Evolutionary conservation across 1,139 yeast genomes (phyloP), one percentile per base, ranked within the genome.

Genomic region (Kodamaea anthophila): DNA sequence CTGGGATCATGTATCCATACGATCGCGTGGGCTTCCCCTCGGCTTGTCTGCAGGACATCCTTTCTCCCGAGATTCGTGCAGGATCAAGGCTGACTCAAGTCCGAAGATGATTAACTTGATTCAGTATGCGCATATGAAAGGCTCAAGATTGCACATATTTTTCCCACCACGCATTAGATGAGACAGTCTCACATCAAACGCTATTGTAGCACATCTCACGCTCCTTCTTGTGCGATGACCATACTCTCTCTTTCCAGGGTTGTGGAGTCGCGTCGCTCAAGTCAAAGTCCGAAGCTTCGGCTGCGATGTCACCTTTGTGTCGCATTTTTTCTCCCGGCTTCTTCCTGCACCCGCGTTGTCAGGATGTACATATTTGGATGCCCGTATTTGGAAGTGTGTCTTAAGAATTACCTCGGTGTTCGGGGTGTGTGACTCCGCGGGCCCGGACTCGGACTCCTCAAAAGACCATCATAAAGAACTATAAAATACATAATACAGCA

Each of bases 71-170:
- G 9, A 9, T 6, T 12, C 16, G 11, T 27, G 24, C 24, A 16
- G 29, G 25, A 13, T 15, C 15, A 18, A 15, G 29, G 32, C 14
- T 30, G 32, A 30, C 32, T 30, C 32, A 30, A 29, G 28, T 29
- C 31, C 31, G 31, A n/a, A n/a, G n/a, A n/a, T n/a, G n/a, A n/a
- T n/a, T n/a, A n/a, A n/a, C n/a, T n/a, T n/a, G n/a, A n/a, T n/a
- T n/a, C n/a, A n/a, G n/a, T n/a, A n/a, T n/a, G n/a, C n/a, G n/a
- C n/a, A n/a, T n/a, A n/a, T n/a, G n/a, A n/a, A n/a, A n/a, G n/a
- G n/a, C n/a, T n/a, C n/a, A n/a, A n/a, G n/a, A n/a, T n/a, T n/a
- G n/a, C n/a, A n/a, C n/a, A n/a, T n/a, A n/a, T n/a, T n/a, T n/a
- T n/a, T n/a, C n/a, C n/a, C n/a, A n/a, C n/a, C n/a, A n/a, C n/a